Conservation (phyloP, 805 yeast species). For the Komagataella kurtzmanii region DNA sequence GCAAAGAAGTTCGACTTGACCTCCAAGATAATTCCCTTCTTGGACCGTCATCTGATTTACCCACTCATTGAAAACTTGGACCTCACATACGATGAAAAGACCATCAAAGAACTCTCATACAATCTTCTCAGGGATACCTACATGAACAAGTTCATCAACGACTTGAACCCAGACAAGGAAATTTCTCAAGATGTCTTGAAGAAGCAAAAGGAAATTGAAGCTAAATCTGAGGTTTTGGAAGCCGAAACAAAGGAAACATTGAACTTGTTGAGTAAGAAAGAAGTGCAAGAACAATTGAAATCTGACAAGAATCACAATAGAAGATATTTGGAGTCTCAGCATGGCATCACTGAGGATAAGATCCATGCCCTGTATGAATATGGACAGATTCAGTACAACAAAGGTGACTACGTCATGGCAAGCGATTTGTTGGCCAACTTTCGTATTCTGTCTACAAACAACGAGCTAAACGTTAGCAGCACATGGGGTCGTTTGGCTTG, state of each 20-base stretch:
- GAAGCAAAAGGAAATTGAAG: conserved; percentile 25
- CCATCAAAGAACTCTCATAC: conserved; percentile 31
- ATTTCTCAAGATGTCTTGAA: conserved; percentile 27
- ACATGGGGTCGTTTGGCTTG: conserved; percentile 63
- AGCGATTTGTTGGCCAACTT: conserved; percentile 45
- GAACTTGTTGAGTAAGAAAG: conserved; percentile 30
- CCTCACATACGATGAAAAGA: conserved; percentile 28
- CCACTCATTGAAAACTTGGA: conserved; percentile 36
- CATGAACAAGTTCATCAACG: conserved; percentile 36
- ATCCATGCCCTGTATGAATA: conserved; percentile 39
- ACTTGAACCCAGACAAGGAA: conserved; percentile 23
- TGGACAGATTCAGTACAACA: conserved; percentile 49
- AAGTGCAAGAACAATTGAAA: conserved; percentile 36
- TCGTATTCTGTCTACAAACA: conserved; percentile 38
- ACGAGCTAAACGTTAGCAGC: conserved; percentile 35
- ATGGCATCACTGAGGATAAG: conserved; percentile 32
- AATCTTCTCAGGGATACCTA: conserved; percentile 44
- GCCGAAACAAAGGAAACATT: conserved; percentile 30
- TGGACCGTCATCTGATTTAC: conserved; percentile 48
- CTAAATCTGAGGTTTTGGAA: conserved; percentile 22
- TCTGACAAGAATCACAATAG: conserved; percentile 44
- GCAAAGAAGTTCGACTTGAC: conserved; percentile 42
- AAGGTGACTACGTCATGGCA: conserved; percentile 49
- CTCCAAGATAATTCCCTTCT: conserved; percentile 36
- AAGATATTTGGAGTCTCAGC: conserved; percentile 27